Evolutionary conservation across 208 protist genomes (phyloP), one percentile per base, ranked within the genome.

Genomic region (Crithidia brevicula): DNA sequence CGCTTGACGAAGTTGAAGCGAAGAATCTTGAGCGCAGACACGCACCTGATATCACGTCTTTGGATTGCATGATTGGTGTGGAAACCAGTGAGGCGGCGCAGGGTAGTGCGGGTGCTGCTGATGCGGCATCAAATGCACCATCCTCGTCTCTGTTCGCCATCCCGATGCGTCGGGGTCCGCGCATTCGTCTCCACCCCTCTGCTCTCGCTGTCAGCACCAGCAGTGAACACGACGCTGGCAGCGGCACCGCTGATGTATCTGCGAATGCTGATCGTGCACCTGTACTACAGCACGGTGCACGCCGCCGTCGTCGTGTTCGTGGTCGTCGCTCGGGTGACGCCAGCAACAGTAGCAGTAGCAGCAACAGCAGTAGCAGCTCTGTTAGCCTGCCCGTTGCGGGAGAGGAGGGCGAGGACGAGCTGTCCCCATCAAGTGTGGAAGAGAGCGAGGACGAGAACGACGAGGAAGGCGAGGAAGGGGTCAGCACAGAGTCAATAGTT

Each of bases 11-110:
- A n/a, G n/a, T n/a, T n/a, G n/a, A n/a, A n/a, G n/a, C n/a, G n/a
- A n/a, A n/a, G n/a, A n/a, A n/a, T n/a, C n/a, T n/a, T n/a, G n/a
- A n/a, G n/a, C n/a, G n/a, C n/a, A n/a, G n/a, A n/a, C n/a, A 27
- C 8, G 60, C 27, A 7, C 46, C 38, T 9, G 30, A 33, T 13
- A 16, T 45, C 43, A 67, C 59, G 15, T 78, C 72, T 0, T 59
- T 72, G 3, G 72, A 67, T 38, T 70, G 56, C 28, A 64, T 72
- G 49, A 53, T 60, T 10, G 65, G 64, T 10, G 18, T 67, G 23
- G 28, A 52, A 27, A n/a, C 38, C 38, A 30, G 22, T 49, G 28
- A 28, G 30, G 49, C 27, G 5, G 51, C 34, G 22, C 20, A 16
- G 2, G 11, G 2, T 22, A 43, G 22, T 2, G 30, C 28, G 25